These are phyloP conservation scores for Fusarium xylarioides DNA, from an alignment of 2,329 filamentous ascomycete genomes.

Conservation along the genomic window DNA sequence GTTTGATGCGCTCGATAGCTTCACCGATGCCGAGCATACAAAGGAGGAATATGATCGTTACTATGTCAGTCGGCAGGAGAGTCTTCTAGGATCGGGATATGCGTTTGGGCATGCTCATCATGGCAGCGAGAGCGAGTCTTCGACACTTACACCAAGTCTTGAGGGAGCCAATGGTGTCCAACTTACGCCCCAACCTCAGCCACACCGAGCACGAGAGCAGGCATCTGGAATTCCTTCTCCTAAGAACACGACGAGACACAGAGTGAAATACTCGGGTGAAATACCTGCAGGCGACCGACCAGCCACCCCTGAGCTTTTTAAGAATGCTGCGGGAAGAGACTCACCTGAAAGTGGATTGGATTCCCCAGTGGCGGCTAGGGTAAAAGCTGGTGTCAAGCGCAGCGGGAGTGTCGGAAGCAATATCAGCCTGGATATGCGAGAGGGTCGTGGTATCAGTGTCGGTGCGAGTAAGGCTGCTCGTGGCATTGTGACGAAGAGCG, in stretches of 20 bases:
- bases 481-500: slow-evolving; percentile 48
- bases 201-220: slow-evolving; percentile 45
- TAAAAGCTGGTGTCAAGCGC: slow-evolving; percentile 27
- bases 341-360: slow-evolving; percentile 29
- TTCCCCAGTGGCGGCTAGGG: slow-evolving; percentile 27
- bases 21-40: slow-evolving; percentile 66
- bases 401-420: slow-evolving; percentile 47
- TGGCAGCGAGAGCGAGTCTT: slow-evolving; percentile 51
- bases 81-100: slow-evolving; percentile 54
- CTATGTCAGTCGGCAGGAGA: slow-evolving; percentile 59
- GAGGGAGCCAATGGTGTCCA: slow-evolving; percentile 24
- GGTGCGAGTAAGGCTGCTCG: slow-evolving; percentile 49
- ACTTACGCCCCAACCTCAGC: slow-evolving; percentile 23
- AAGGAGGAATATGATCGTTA: slow-evolving; percentile 70
- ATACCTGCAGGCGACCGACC: slow-evolving; percentile 19
- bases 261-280: slow-evolving; percentile 24
- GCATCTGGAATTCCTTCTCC: slow-evolving; percentile 25
- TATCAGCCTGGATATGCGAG: slow-evolving; percentile 53
- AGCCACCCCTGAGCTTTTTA: slow-evolving; percentile 21
- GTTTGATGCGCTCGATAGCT: slow-evolving; percentile 84
- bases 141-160: slow-evolving; percentile 42
- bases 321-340: slow-evolving; percentile 12
- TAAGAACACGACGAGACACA: slow-evolving; percentile 26
- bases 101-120: slow-evolving; percentile 39
- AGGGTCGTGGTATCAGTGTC: slow-evolving; percentile 53